These are phyloP conservation scores for Leccinum rimulosum DNA, from an alignment of 768 basidiomycete species.

Conservation along the genomic window DNA sequence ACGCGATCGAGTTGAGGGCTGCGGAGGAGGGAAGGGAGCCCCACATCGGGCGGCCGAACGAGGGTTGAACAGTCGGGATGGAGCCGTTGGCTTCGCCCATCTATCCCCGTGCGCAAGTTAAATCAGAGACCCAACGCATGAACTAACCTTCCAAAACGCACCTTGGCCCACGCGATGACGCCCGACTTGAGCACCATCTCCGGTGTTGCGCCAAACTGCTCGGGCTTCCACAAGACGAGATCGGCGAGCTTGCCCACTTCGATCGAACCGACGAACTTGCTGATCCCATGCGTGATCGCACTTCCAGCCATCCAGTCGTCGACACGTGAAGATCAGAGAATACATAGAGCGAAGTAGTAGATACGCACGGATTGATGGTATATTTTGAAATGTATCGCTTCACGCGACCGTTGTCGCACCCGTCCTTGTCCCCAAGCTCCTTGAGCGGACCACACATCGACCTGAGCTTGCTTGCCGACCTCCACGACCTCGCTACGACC, in stretches of 20 bases:
- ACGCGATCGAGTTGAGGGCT: constrained; percentile 79
- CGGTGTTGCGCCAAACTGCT: constrained; percentile 89
- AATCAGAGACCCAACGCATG: no score
- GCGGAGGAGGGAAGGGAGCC: constrained; percentile 75
- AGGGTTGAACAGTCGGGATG: constrained; percentile 93
- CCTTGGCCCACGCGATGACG: constrained; percentile 88
- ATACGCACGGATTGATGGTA: constrained; percentile 89
- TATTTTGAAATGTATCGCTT: constrained; percentile 97
- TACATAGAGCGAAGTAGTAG: not conserved
- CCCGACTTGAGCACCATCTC: constrained; percentile 96
- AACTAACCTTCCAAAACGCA: constrained; percentile 31
- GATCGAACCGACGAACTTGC: constrained; percentile 82
- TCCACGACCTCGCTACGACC: constrained; percentile 89
- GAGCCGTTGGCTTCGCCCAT: constrained; percentile 98
- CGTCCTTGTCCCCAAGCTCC: constrained; percentile 46
- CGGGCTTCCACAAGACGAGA: constrained; percentile 93
- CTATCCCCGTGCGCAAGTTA: constrained; percentile 26
- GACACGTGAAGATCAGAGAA: not conserved
- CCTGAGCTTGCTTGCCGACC: constrained; percentile 94
- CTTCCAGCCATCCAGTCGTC: constrained; percentile 33
- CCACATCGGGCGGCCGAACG: constrained; percentile 91
- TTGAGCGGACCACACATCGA: constrained; percentile 71
- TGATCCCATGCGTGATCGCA: constrained; percentile 92
- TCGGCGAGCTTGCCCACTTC: constrained; percentile 84
- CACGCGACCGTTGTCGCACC: constrained; percentile 78